These are phyloP conservation scores for Phytomonas sp. DNA, from an alignment of 208 protist species.

Conservation along the genomic window DNA sequence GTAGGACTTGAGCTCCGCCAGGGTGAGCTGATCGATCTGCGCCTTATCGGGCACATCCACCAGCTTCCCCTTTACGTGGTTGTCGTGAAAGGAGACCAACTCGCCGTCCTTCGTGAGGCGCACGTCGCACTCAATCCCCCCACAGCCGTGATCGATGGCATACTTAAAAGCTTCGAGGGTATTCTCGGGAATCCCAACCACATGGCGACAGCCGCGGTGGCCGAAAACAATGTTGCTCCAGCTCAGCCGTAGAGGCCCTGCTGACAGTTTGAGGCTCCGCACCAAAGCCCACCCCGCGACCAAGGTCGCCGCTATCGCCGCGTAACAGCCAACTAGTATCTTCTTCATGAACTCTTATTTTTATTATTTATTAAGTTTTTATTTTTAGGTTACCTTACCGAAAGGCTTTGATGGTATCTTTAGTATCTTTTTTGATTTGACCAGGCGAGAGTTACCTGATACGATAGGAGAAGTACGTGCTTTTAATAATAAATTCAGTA, in stretches of 20 bases:
- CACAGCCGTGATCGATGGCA: slow-evolving; percentile 52
- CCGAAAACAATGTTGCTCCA: slow-evolving; percentile 81
- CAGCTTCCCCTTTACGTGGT: slow-evolving; percentile 32
- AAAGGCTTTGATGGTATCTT: no score
- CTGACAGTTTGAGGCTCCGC: slow-evolving; percentile 62
- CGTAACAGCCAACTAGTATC: neutral
- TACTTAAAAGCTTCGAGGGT: slow-evolving; percentile 83
- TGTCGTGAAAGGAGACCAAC: slow-evolving; percentile 79
- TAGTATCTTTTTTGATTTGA: no score
- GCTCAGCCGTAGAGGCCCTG: slow-evolving; percentile 57
- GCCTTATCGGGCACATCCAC: slow-evolving; percentile 26
- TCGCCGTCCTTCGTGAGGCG: slow-evolving; percentile 84
- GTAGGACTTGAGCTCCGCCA: slow-evolving; percentile 66
- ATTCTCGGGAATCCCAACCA: slow-evolving; percentile 76
- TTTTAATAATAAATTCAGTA: no score
- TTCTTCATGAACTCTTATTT: slow-evolving; percentile 9
- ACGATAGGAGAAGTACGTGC: no score
- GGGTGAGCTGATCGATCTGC: slow-evolving; percentile 62
- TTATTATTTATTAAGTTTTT: no score
- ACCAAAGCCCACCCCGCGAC: slow-evolving; percentile 62
- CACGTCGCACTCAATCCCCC: slow-evolving; percentile 78
- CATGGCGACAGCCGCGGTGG: slow-evolving; percentile 76
- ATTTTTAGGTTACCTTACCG: no score
- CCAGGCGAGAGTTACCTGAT: no score
- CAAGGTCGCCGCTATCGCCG: slow-evolving; percentile 17